Evolutionary conservation across 1,284 basidiomycete genomes (phyloP), one percentile per base, ranked within the genome.

Genomic region (Mycosarcoma maydis): DNA sequence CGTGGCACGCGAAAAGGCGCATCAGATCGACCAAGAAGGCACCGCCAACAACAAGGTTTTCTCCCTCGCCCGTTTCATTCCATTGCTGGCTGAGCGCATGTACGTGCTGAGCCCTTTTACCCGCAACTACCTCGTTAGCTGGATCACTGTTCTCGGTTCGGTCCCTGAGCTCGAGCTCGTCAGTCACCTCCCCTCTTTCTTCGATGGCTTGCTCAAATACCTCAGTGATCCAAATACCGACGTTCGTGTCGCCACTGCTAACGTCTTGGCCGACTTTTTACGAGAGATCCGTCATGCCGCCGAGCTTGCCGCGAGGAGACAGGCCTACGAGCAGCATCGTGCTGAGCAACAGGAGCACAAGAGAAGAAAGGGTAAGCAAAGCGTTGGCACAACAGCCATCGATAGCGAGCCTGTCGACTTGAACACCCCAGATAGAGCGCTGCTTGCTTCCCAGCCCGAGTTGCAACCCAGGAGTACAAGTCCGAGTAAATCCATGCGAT

Each of bases 91-190:
- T 30, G 94, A 98, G 73, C 86, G 95, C 59, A 94, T 98, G 64
- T 92, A 95, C 77, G 95, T 97, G 71, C 85, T 97, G 77, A 95
- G 90, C 79, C 95, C 96, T 0, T 95, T 97, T 81, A 96, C 95
- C 1, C 86, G 96, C 68, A 97, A 92, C 82, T 98, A 95, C 81
- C 87, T 99, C 26, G 92, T 97, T 37, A 91, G 92, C 9, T 99
- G 96, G 96, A 91, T 98, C 65, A 92, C 89, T 42, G 92, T 97
- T 2, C 87, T 99, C 34, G 94, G 98, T 80, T 96, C 94, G 6
- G 92, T 98, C 1, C 96, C 96, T 1, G 94, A 98, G 80, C 85
- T 98, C 46, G 94, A 98, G 81, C 86, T 99, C 20, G 91, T 98
- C 45, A 89, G 90, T 26, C 96, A 92, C 83, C 87, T 99, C 16